Percentiles rank a stretch among this genome's conserved stretches.
Conservation (phyloP, 306 rosid species). For the Vigna angularis region DNA sequence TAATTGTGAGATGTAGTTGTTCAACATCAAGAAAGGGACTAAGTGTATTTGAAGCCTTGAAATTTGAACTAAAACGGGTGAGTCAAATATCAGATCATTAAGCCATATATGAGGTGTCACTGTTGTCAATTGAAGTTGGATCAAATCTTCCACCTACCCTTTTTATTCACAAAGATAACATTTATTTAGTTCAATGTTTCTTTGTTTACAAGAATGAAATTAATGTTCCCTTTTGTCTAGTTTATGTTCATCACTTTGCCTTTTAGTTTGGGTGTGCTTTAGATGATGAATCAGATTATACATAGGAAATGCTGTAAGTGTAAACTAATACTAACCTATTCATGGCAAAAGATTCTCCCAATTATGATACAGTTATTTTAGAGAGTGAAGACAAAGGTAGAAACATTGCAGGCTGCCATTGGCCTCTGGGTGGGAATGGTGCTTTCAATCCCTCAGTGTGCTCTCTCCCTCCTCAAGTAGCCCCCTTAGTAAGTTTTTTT, state of each 20-base stretch:
- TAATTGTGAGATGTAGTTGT: constrained; percentile 52
- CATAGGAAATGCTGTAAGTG: constrained; percentile 15
- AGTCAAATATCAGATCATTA: constrained; percentile 53
- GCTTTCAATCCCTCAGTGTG: too few species aligned
- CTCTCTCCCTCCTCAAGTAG: too few species aligned
- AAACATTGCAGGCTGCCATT: not conserved
- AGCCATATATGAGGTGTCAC: constrained; percentile 54
- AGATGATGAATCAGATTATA: not conserved
- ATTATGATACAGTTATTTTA: not conserved
- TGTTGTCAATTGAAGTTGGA: constrained; percentile 53
- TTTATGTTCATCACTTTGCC: not conserved
- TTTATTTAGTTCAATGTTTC: not conserved
- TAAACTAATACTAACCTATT: constrained; percentile 6
- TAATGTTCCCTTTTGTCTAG: not conserved
- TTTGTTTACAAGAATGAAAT: not conserved
- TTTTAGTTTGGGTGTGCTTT: not conserved
- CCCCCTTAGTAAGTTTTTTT: too few species aligned
- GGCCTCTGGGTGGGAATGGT: too few species aligned
- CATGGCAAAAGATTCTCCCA: constrained; percentile 24
- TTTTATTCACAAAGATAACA: constrained; percentile 8
- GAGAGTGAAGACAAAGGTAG: not conserved
- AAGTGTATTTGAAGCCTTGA: constrained; percentile 43
- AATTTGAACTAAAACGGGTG: constrained; percentile 39
- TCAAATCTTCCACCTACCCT: constrained; percentile 49
- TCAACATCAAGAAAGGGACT: constrained; percentile 52